A percentile compares a stretch with the other conserved stretches of the same genome.
phyloP scores from a whole-genome alignment of 331 rosid genomes.

The Telfairia occidentalis region DNA sequence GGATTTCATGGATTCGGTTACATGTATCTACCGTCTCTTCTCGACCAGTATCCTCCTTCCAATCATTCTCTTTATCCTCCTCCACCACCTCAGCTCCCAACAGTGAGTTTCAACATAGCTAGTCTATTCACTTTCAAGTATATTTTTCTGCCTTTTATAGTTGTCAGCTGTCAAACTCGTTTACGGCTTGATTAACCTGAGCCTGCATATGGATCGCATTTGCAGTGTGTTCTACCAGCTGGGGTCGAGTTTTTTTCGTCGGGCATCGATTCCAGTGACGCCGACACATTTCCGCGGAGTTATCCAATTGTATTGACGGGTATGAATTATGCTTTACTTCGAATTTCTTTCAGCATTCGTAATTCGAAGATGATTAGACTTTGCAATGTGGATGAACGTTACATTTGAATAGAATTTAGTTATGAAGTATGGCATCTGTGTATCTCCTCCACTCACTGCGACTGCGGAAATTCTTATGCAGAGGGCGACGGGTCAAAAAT shows the following conservation, averaged over 20 bases:
- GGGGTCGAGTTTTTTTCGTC: slow-evolving; percentile 62
- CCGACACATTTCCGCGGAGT: slow-evolving; percentile 67
- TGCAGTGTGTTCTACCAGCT: slow-evolving; percentile 96
- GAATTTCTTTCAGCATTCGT: not conserved
- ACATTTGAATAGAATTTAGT: not conserved
- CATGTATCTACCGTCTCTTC: slow-evolving; percentile 63
- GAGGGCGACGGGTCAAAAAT: slow-evolving; percentile 99
- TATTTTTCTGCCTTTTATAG: not conserved
- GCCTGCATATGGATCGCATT: not conserved
- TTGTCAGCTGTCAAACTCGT: not conserved
- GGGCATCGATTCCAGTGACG: slow-evolving; percentile 54
- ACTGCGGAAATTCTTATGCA: slow-evolving; percentile 28
- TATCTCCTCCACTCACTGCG: slow-evolving; percentile 4
- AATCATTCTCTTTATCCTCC: slow-evolving; percentile 77
- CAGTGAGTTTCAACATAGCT: slow-evolving; percentile 31
- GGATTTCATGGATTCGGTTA: slow-evolving; percentile 67
- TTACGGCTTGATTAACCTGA: not conserved
- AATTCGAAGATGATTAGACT: not conserved
- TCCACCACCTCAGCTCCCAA: slow-evolving; percentile 95
- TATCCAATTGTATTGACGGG: slow-evolving; percentile 94
- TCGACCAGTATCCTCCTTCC: slow-evolving; percentile 72
- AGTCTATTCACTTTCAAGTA: not conserved
- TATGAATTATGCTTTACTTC: slow-evolving; percentile 15
- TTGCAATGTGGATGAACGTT: not conserved
- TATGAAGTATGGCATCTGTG: not conserved